A percentile compares a stretch with the other conserved stretches of the same genome.
phyloP scores from a whole-genome alignment of 2,329 filamentous ascomycete species.

The Thielaviopsis ethacetica region DNA sequence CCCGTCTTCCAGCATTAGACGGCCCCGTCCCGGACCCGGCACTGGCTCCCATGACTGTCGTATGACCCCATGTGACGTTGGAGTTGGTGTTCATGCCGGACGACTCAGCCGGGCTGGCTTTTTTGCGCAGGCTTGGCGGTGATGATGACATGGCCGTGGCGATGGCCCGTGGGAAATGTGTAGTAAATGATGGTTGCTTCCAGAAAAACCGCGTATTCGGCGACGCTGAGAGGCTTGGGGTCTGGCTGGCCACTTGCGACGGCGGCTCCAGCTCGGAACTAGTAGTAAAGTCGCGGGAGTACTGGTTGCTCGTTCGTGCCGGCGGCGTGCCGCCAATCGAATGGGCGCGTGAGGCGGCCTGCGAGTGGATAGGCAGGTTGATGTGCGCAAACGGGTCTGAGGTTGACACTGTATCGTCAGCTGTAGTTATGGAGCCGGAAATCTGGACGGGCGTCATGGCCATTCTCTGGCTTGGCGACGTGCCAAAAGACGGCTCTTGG shows the following conservation, averaged over 20 bases:
- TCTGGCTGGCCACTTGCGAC: conserved; percentile 5
- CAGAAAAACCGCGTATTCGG: conserved; percentile 37
- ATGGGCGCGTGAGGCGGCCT: conserved; percentile 2
- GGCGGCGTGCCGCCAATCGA: conserved; percentile 40
- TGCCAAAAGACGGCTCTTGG: conserved; percentile 38
- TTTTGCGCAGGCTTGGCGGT: conserved; percentile 28
- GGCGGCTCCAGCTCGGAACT: conserved; percentile 28
- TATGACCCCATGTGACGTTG: conserved; percentile 32
- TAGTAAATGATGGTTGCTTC: conserved; percentile 33
- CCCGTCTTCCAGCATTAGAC: conserved; percentile 17
- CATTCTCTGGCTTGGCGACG: conserved; percentile 29
- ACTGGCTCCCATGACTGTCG: conserved; percentile 29
- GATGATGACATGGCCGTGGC: conserved; percentile 22
- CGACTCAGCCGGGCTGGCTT: conserved; percentile 45
- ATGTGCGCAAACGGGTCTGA: conserved; percentile 36
- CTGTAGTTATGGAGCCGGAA: conserved; percentile 37
- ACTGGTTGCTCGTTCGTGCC: conserved; percentile 28
- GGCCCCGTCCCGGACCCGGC: conserved; percentile 17
- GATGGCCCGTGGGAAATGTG: conserved; percentile 23
- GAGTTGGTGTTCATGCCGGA: conserved; percentile 16
- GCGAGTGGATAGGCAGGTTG: conserved; percentile 7
- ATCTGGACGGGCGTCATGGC: conserved; percentile 37
- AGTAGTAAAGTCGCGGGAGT: conserved; percentile 18
- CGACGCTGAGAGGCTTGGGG: conserved; percentile 37
- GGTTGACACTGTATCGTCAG: conserved; percentile 35